phyloP scores from a whole-genome alignment of 1,284 basidiomycete genomes.

The Taiwanofungus camphoratus region DNA sequence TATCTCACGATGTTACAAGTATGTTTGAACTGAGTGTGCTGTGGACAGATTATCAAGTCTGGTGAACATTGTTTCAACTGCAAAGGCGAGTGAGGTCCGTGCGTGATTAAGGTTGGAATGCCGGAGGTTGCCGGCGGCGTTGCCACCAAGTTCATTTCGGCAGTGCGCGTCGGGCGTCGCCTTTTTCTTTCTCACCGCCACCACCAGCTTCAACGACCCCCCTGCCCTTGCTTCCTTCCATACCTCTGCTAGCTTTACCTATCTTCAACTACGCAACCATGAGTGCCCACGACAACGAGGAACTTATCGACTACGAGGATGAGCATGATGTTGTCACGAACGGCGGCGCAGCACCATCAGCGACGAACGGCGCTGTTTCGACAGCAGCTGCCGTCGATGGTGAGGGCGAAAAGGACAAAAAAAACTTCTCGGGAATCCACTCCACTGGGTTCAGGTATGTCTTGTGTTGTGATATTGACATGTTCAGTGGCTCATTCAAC shows the following conservation, averaged over 20 bases:
- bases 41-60: no score
- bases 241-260: slow-evolving; percentile 17
- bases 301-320: slow-evolving; percentile 92
- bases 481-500: slow-evolving; percentile 12
- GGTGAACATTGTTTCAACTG: no score
- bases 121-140: slow-evolving; percentile 10
- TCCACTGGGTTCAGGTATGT: slow-evolving; percentile 89
- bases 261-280: slow-evolving; percentile 33
- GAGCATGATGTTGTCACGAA: slow-evolving; percentile 82
- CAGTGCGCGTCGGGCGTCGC: slow-evolving; percentile 23
- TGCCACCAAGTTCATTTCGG: slow-evolving; percentile 16
- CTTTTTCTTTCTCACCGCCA: slow-evolving; percentile 32
- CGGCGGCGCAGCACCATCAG: slow-evolving; percentile 41
- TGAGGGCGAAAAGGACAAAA: slow-evolving; percentile 84
- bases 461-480: not conserved
- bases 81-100: slow-evolving; percentile 8
- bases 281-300: slow-evolving; percentile 78
- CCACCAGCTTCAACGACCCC: slow-evolving; percentile 18
- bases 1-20: no score
- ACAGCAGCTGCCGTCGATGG: slow-evolving; percentile 50
- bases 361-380: slow-evolving; percentile 46
- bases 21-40: no score
- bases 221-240: slow-evolving; percentile 19
- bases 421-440: slow-evolving; percentile 96
- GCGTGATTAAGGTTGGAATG: slow-evolving; percentile 7